These are phyloP conservation scores for Phascolomyces articulosus DNA, from an alignment of 371 early-diverging fungal species.

Conservation along the genomic window DNA sequence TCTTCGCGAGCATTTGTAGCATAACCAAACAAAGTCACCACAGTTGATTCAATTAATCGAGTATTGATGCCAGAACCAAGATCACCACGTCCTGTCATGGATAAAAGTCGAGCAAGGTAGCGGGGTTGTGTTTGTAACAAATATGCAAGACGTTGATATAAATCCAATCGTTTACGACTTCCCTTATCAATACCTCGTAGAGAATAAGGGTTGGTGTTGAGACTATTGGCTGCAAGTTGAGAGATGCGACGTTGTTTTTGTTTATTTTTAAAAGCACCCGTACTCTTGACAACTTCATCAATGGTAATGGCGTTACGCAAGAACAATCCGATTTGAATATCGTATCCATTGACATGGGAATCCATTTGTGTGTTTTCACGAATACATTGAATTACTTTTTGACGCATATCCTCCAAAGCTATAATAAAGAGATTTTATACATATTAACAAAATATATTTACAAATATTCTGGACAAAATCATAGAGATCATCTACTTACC, in stretches of 20 bases:
- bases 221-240: conserved; percentile 28
- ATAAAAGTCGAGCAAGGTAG: conserved; percentile 88
- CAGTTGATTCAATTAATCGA: conserved; percentile 84
- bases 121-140: conserved; percentile 95
- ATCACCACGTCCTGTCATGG: conserved; percentile 67
- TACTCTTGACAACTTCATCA: conserved; percentile 84
- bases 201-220: conserved; percentile 33
- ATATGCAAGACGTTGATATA: conserved; percentile 94
- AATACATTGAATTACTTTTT: conserved; percentile 84
- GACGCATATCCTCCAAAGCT: conserved; percentile 86
- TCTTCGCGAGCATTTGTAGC: conserved; percentile 97
- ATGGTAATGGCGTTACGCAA: conserved; percentile 96
- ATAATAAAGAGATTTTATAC: too few species aligned
- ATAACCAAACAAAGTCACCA: conserved; percentile 95
- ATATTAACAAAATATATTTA: too few species aligned
- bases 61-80: conserved; percentile 48
- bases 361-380: conserved; percentile 90
- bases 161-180: conserved; percentile 70
- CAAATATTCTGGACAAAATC: background rate
- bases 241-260: conserved; percentile 52
- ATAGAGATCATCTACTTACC: conserved; percentile 23
- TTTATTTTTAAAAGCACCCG: conserved; percentile 60
- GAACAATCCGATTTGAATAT: conserved; percentile 96
- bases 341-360: conserved; percentile 83
- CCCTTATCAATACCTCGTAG: conserved; percentile 85